Evolutionary conservation across 2,329 filamentous ascomycete species (phyloP), one percentile per base, ranked within the genome.

Genomic region (Xylariales sp.): DNA sequence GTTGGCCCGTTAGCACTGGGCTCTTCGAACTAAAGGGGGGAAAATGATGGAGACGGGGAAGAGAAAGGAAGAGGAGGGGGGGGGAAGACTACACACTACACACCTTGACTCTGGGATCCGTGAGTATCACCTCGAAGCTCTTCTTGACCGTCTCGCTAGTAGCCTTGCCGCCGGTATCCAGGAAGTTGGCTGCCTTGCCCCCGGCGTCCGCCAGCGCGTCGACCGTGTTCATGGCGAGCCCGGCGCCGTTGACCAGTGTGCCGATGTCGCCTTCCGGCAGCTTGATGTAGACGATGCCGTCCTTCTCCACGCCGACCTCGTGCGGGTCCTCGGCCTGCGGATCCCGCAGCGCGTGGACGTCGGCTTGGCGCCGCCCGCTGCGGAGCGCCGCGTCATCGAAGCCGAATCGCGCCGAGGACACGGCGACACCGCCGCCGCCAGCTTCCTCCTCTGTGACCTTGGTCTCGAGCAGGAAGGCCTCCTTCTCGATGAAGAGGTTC

Each of bases 161-260:
- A 0, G 89, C 89, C 59, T 94, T 93, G 24, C 89, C 89, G 19
- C 90, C 89, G 0, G 87, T 94, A 57, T 95, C 89, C 38, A 95
- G 72, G 58, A 95, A 95, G 52, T 95, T 95, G 10, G 87, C 79
- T 17, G 83, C 83, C 23, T 69, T 62, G 2, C 86, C 86, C 7
- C 82, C 82, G 38, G 78, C 76, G 11, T 78, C 65, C 3, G 75
- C 70, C 2, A 95, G 76, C 0, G 85, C 84, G 57, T 95, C 89
- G 42, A 90, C 81, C 0, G 88, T 95, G 57, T 93, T 93, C 85
- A 95, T 93, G 1, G 88, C 88, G 2, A 95, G 74, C 1, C 89
- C 89, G 0, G 90, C 89, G 29, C 89, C 88, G 54, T 95, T 95
- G 46, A 95, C 88, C 46, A 94, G 69, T 1, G 85, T 95, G 25